These are phyloP conservation scores for Xylaria sp. DNA, from an alignment of 2,329 filamentous ascomycete genomes.

Conservation along the genomic window DNA sequence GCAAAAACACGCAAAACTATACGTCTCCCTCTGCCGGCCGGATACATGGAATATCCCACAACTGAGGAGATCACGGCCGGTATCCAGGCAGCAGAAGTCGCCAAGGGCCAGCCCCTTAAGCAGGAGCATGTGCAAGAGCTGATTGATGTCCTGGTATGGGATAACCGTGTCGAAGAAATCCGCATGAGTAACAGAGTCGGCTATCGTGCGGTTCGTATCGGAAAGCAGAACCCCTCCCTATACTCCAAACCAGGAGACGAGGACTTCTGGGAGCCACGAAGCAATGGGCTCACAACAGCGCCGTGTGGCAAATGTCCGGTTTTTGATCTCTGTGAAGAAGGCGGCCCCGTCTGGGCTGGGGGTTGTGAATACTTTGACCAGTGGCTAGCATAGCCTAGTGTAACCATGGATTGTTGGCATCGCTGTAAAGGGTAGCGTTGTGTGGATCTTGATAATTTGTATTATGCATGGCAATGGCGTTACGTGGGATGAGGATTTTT, in stretches of 20 bases:
- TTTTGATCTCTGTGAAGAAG: slow-evolving; percentile 89
- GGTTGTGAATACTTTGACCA: slow-evolving; percentile 91
- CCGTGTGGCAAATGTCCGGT: slow-evolving; percentile 93
- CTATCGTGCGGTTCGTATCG: slow-evolving; percentile 59
- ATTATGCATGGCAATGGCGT: slow-evolving; percentile 29
- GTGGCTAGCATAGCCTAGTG: slow-evolving; percentile 65
- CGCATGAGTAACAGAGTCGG: slow-evolving; percentile 55
- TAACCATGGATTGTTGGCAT: neutral
- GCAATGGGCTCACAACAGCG: slow-evolving; percentile 82
- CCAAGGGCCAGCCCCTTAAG: slow-evolving; percentile 71
- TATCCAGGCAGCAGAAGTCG: slow-evolving; percentile 71
- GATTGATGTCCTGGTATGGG: slow-evolving; percentile 86
- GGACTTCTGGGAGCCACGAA: slow-evolving; percentile 47
- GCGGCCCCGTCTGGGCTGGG: slow-evolving; percentile 85
- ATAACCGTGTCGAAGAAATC: slow-evolving; percentile 78
- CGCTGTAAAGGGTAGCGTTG: neutral
- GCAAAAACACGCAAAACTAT: slow-evolving; percentile 42
- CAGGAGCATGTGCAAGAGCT: slow-evolving; percentile 84
- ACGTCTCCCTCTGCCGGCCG: slow-evolving; percentile 63
- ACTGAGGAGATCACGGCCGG: slow-evolving; percentile 76
- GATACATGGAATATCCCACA: slow-evolving; percentile 81
- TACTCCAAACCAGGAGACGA: slow-evolving; percentile 37
- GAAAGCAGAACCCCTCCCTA: slow-evolving; percentile 46
- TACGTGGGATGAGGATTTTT: slow-evolving; percentile 6
- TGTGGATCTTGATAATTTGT: slow-evolving; percentile 1